These are phyloP conservation scores for Phylloporus sp. DNA, from an alignment of 1,284 basidiomycete genomes.

Conservation along the genomic window DNA sequence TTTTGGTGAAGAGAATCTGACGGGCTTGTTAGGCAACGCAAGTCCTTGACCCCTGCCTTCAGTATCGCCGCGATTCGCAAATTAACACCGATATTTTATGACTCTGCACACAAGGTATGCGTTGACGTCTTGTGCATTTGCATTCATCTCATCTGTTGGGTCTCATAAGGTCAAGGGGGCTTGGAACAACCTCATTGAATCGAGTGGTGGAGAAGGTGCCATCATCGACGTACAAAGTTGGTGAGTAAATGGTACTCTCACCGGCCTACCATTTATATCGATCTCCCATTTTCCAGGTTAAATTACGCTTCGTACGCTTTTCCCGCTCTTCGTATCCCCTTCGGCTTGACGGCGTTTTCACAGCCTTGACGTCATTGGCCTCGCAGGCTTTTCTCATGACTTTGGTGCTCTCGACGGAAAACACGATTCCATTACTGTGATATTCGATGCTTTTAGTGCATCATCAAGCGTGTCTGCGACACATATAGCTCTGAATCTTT, in stretches of 20 bases:
- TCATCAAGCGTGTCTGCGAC: constrained; percentile 30
- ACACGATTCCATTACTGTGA: constrained; percentile 49
- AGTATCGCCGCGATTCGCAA: constrained; percentile 8
- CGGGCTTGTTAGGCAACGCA: constrained; percentile 47
- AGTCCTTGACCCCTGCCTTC: constrained; percentile 13
- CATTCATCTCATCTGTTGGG: neutral
- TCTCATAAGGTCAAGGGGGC: constrained; percentile 48
- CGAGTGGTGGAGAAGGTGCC: constrained; percentile 33
- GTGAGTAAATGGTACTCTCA: constrained; percentile 10
- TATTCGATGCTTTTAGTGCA: constrained; percentile 48
- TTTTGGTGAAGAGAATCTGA: neutral
- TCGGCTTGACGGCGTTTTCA: constrained; percentile 34
- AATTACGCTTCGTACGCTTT: constrained; percentile 53
- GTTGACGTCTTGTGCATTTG: neutral
- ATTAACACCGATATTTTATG: constrained; percentile 13
- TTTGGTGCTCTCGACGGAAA: constrained; percentile 48
- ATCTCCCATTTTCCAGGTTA: constrained; percentile 45
- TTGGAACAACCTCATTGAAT: constrained; percentile 59
- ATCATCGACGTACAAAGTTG: constrained; percentile 60
- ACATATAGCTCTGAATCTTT: constrained; percentile 45
- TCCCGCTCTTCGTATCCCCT: neutral
- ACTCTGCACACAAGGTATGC: constrained; percentile 53
- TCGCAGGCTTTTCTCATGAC: constrained; percentile 58
- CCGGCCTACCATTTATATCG: neutral
- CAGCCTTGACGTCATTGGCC: constrained; percentile 43